Base-by-base conservation (phyloP, 1,284 basidiomycete species). In the Heimioporus retisporus region DNA sequence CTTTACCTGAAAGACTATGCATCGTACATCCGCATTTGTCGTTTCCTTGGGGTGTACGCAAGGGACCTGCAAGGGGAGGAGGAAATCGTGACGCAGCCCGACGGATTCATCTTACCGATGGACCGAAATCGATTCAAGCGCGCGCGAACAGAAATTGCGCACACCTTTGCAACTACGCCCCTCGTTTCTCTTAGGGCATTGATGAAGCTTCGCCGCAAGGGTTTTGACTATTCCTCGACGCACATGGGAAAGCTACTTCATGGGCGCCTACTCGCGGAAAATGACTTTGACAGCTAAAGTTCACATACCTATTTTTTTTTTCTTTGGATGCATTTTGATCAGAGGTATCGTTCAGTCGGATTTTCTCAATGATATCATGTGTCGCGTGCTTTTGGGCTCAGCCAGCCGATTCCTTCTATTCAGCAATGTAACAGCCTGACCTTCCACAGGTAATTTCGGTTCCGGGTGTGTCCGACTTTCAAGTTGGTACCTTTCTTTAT, bases 131-230 rank as follows among this genome's bases (percentile, higher is more conserved):
- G 35, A 40, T 40, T 40, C 35, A 40, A 40, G 35, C 35, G 13
- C 35, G 51, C 72, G 68, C 59, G 14, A 8, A 6, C 14, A 6
- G 57, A 11, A 8, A 14, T 28, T 10, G 19, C 21, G 4, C 69
- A 69, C 40, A 67, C 70, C 11, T 83, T 86, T 72, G 55, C 68
- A 18, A 54, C 46, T 25, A 81, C 77, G 44, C 81, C 81, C 15
- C 2, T 55, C n/a, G 18, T 7, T 23, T 55, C 61, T 6, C 57
- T 88, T 60, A 78, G 76, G 64, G 69, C 68, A n/a, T 66, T 86
- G 64, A 69, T 81, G 4, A 70, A 72, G 16, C 66, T 81, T 51
- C 75, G 85, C 21, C 74, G 84, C 66, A 86, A 83, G 60, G 85
- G 84, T 2, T 75, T 79, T 71, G 68, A 74, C 2, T 85, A 79